Percentiles rank a stretch among this genome's conserved stretches.
Evolutionary conservation across 2,329 filamentous ascomycete genomes (phyloP).

Genomic region (Sclerotinia nivalis): DNA sequence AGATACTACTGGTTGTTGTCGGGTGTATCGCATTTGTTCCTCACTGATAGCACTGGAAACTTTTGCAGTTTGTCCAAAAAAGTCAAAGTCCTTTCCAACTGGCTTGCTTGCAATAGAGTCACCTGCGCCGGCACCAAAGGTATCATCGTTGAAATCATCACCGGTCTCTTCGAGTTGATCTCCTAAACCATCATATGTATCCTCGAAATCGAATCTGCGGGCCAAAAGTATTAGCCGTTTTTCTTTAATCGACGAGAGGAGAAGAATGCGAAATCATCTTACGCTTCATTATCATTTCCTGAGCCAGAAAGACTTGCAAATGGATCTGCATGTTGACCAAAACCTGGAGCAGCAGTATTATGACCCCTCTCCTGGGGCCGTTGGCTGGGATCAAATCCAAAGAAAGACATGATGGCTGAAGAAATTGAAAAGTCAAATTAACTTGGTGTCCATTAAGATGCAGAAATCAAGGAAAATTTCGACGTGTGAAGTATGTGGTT

Average conservation of each 20-base stretch:
- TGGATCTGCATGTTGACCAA: slow-evolving; percentile 80
- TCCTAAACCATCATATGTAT: slow-evolving; percentile 94
- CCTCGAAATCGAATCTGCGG: slow-evolving; percentile 79
- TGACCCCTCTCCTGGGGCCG: slow-evolving; percentile 61
- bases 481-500: background rate
- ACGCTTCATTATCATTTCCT: slow-evolving; percentile 56
- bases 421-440: slow-evolving; percentile 7
- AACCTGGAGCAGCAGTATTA: slow-evolving; percentile 70
- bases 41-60: slow-evolving; percentile 84
- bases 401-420: slow-evolving; percentile 77
- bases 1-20: slow-evolving; percentile 64
- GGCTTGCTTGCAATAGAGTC: slow-evolving; percentile 48
- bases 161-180: slow-evolving; percentile 88
- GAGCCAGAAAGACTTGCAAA: slow-evolving; percentile 77
- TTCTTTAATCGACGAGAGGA: background rate
- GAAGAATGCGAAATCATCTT: slow-evolving; percentile 27
- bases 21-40: slow-evolving; percentile 81
- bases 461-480: background rate
- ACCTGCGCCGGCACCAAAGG: slow-evolving; percentile 65
- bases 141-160: slow-evolving; percentile 96
- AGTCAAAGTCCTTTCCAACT: slow-evolving; percentile 94
- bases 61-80: slow-evolving; percentile 89
- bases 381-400: slow-evolving; percentile 76
- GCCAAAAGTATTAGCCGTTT: background rate
- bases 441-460: slow-evolving; percentile 13